Evolutionary conservation across 164 flowering plant species (phyloP), one percentile per base, ranked within the genome.

Genomic region (Platanus orientalis): DNA sequence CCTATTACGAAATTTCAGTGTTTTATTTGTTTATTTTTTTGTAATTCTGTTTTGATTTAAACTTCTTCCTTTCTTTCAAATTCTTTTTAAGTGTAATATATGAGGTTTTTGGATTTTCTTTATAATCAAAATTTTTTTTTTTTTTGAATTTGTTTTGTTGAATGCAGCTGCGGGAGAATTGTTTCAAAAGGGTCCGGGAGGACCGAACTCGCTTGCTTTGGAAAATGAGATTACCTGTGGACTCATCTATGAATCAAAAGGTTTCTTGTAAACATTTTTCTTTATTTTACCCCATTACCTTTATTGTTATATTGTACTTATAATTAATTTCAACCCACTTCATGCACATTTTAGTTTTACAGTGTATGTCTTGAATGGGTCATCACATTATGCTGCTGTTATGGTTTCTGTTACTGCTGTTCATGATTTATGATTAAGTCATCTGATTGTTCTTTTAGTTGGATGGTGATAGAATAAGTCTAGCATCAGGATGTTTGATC

Each of bases 121-220:
- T 51, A n/a, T n/a, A n/a, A n/a, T n/a, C n/a, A n/a, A n/a, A n/a
- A n/a, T n/a, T 21, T 32, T 13, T n/a, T 2, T 29, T 61, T 49
- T 4, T 19, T 16, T 7, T 28, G 14, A 29, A 21, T 5, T 36
- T 14, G 28, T 40, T 54, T 24, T 42, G 24, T 42, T 30, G 32
- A 50, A 34, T 77, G 71, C 76, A 90, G 96, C 84, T 88, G 17
- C 83, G 87, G 47, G 87, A 85, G 27, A 87, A 79, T 51, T 91
- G 97, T 63, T 77, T 70, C 75, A 83, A 68, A 60, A 85, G 97
- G 71, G 76, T 91, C 10, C 71, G 72, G 54, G 86, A 79, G 39
- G 81, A 81, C 61, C 61, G 97, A 57, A 71, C 29, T 21, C 80
- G 78, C 30, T 67, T 91, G 74, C 84, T 88, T 13, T 88, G 97